phyloP scores from a whole-genome alignment of 345 rosid genomes.

The Citrus australasica region DNA sequence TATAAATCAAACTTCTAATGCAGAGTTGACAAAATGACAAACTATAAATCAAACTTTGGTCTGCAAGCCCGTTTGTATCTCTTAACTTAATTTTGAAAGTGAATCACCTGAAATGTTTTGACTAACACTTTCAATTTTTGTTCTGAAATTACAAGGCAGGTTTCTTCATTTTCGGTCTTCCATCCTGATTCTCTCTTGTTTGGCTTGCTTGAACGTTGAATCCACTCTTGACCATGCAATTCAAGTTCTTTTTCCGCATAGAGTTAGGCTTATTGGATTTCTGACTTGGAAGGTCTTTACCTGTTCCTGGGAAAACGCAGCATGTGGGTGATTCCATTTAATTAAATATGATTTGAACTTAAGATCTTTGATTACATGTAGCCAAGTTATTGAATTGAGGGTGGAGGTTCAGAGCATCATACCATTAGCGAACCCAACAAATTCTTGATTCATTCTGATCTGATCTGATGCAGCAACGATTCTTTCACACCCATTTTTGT shows the following conservation, averaged over 20 bases:
- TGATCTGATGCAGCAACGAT: neutral
- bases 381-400: neutral
- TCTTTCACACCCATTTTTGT: slow-evolving; percentile 2
- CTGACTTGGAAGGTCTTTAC: neutral
- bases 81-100: neutral
- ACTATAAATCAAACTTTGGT: neutral
- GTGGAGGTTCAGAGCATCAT: neutral
- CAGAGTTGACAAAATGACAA: neutral
- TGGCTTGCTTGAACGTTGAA: neutral
- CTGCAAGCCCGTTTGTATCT: neutral
- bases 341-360: neutral
- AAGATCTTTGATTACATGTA: neutral
- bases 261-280: neutral
- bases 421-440: neutral
- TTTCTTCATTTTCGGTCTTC: neutral
- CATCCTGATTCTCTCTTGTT: neutral
- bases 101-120: neutral
- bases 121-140: neutral
- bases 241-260: neutral
- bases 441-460: neutral
- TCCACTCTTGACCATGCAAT: neutral
- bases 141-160: too few species aligned
- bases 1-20: neutral
- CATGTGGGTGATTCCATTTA: neutral
- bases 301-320: neutral